Evolutionary conservation across 208 protist genomes (phyloP), one percentile per base, ranked within the genome.

Genomic region (Leishmania turanica): DNA sequence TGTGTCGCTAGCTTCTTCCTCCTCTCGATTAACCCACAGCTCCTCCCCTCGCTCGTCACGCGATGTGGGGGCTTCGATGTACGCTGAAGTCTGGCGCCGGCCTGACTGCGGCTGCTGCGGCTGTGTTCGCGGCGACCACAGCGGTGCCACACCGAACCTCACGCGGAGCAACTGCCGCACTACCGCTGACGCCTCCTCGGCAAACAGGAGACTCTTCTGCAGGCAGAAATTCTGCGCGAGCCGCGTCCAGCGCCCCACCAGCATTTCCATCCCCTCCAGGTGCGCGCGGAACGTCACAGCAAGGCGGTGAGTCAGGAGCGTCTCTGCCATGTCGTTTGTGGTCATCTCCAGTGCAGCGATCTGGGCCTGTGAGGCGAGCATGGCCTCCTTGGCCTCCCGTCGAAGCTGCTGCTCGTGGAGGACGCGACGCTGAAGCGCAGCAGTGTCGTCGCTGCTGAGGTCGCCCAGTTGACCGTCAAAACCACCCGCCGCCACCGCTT

Each of bases 171-270:
- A 78, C 53, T 79, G 78, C 17, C 91, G 87, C 82, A 94, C 75
- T 68, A 94, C 40, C 54, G 60, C 73, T 5, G 83, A 72, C 74
- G 86, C 86, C 78, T 94, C 88, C 60, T 92, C 88, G 15, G 91
- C 77, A 76, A 94, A 94, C 42, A 94, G 74, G 0, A 90, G 70
- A 68, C 84, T 89, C 76, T 94, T 94, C 80, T 91, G 87, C 62
- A 91, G 62, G 21, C 81, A 80, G 65, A 84, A 83, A 17, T 83
- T 81, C 69, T 85, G 85, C 37, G 80, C 86, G 31, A 84, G 58
- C 47, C 82, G 62, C 37, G 62, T 75, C 42, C 75, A 81, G 19
- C 82, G 82, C 17, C 73, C 21, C 69, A 92, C 45, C n/a, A 91
- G 82, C 77, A 77, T 13, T 68, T 89, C 82, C 87, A 91, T 92